Evolutionary conservation across 192 early-diverging fungal species (phyloP).

Genomic region (Coemansia erecta): DNA sequence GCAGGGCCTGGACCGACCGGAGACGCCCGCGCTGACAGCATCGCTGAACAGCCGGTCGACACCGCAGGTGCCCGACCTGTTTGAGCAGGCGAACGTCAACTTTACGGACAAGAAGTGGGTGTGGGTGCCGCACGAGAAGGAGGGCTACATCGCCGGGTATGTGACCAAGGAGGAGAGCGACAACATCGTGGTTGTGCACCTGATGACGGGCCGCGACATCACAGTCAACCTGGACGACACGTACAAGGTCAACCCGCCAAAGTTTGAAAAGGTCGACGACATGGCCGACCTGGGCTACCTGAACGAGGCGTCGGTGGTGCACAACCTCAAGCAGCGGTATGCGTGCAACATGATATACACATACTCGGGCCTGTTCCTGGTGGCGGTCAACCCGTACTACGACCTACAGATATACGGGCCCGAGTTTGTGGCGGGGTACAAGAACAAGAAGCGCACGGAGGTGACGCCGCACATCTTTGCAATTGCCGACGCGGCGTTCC

Average conservation of each 20-base stretch:
- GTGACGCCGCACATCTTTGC: conserved; percentile 88
- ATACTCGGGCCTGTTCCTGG: conserved; percentile 98
- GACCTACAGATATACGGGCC: conserved; percentile 86
- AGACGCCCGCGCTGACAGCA: conserved; percentile 31
- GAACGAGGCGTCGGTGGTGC: conserved; percentile 97
- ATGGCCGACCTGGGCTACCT: conserved; percentile 97
- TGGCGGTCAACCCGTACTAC: conserved; percentile 97
- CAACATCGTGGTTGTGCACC: conserved; percentile 70
- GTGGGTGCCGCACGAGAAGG: conserved; percentile 90
- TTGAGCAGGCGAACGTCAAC: conserved; percentile 61
- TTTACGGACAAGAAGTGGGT: conserved; percentile 97
- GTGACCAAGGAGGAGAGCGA: conserved; percentile 68
- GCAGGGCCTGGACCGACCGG: conserved; percentile 48
- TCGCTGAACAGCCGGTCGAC: conserved; percentile 40
- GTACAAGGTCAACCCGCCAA: conserved; percentile 98
- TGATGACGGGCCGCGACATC: conserved; percentile 72
- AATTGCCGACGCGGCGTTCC: conserved; percentile 88
- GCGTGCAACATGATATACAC: conserved; percentile 93
- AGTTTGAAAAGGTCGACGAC: conserved; percentile 98
- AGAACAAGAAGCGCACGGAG: conserved; percentile 69
- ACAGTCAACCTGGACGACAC: conserved; percentile 76
- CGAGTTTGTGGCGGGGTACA: conserved; percentile 63
- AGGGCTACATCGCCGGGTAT: conserved; percentile 86
- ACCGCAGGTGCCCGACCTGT: conserved; percentile 47
- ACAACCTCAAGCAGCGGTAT: conserved; percentile 92